Base-by-base conservation (phyloP, 495 filamentous ascomycete genomes). In the Penicillium bialowiezense region DNA sequence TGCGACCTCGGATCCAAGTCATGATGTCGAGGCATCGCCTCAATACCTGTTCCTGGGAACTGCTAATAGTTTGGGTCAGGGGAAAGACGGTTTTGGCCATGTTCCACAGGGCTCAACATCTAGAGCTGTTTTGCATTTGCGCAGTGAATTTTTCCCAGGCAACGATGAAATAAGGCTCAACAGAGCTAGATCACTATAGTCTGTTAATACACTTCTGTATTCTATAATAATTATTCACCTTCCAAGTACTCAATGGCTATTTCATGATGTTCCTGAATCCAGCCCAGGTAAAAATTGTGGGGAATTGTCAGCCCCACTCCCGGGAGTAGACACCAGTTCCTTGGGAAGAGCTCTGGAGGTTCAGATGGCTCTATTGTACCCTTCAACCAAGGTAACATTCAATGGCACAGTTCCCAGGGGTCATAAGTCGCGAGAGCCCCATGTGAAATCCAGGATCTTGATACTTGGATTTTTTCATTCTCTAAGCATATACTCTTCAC, bases 1-100 rank as follows among this genome's bases (percentile, higher is more conserved):
- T 57, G 54, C 23, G 45, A 57, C 50, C 19, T 44, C 24, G 23
- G 13, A 33, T n/a, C n/a, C 15, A 21, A 37, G 21, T 34, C 28
- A 29, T 37, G 44, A 48, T 41, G 44, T 51, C 19, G 20, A 33
- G 23, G 7, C 14, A 29, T 9, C 26, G 13, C n/a, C 13, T 18
- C 5, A 7, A 3, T 7, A 21, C 35, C 37, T 20, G 37, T 13
- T 18, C 2, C n/a, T 28, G 36, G 18, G 7, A n/a, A n/a, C 39
- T 14, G 19, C 29, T 29, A 31, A 17, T 19, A 14, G 1, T 40
- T n/a, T 24, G 32, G 24, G 18, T 14, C 35, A 26, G 5, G 9
- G 2, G 7, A 15, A 17, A 3, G 29, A 23, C 10, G 35, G n/a
- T 40, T 39, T 39, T 1, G 44, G 35, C 13, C 13, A 21, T 39